Percentiles rank a stretch among this genome's conserved stretches.
Conservation (phyloP, 164 flowering plant species). For the Sedum album region DNA sequence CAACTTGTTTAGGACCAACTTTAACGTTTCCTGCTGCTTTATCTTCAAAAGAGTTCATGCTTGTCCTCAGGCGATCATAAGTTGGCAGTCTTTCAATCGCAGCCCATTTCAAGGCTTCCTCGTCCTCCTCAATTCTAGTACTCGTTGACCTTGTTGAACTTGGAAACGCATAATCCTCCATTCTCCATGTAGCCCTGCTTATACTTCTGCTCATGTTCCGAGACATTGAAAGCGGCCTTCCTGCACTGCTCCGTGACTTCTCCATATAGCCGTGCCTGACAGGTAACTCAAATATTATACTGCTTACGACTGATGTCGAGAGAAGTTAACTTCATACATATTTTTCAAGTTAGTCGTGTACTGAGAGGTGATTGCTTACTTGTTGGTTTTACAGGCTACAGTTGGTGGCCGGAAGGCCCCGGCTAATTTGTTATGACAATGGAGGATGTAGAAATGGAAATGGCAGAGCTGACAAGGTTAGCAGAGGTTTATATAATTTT, state of each 20-base stretch:
- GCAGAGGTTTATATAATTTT: not conserved
- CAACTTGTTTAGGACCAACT: constrained; percentile 47
- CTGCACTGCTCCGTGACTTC: constrained; percentile 2
- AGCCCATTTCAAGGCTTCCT: constrained; percentile 85
- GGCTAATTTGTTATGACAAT: not conserved
- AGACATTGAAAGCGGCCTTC: not conserved
- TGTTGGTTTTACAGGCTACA: not conserved
- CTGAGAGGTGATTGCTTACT: not conserved
- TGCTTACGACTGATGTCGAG: not conserved
- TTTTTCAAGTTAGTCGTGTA: not conserved
- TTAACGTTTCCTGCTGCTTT: constrained; percentile 11
- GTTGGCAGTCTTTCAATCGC: constrained; percentile 87
- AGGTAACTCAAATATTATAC: not conserved
- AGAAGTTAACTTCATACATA: not conserved
- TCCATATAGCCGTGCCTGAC: not conserved
- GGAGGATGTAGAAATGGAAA: not conserved
- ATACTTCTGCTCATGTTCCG: constrained; percentile 32
- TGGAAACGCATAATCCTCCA: constrained; percentile 51
- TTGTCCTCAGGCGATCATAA: constrained; percentile 67
- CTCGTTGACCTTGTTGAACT: constrained; percentile 25
- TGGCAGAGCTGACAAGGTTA: not conserved
- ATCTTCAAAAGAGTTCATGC: constrained; percentile 46
- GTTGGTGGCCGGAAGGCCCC: not conserved
- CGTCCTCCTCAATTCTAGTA: constrained; percentile 48
- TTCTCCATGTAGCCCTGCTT: constrained; percentile 42